Evolutionary conservation across 495 filamentous ascomycete genomes (phyloP).

Genomic region (Pyrenula massariospora): DNA sequence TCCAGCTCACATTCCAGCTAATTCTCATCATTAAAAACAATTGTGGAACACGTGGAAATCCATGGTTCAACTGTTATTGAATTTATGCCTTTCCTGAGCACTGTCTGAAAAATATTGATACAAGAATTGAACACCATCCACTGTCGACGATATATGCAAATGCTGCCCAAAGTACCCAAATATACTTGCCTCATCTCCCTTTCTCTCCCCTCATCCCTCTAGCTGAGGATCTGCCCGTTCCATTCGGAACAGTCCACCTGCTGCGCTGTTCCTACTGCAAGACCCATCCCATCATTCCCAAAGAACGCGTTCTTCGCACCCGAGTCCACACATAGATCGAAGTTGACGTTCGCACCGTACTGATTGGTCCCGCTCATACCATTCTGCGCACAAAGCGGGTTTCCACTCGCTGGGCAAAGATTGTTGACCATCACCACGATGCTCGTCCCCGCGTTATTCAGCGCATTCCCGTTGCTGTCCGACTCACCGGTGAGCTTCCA

Average conservation of each 20-base stretch:
- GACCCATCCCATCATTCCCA: background rate
- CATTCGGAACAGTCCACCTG: background rate
- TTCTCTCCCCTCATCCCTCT: too few relatives aligned
- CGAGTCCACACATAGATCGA: conserved; percentile 24
- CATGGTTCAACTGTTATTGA: too few relatives aligned
- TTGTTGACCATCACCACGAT: conserved; percentile 17
- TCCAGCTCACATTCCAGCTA: too few relatives aligned
- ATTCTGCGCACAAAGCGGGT: conserved; percentile 18
- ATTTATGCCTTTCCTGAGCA: too few relatives aligned
- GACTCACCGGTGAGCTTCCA: conserved; percentile 15
- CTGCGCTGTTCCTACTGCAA: background rate
- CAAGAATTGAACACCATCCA: too few relatives aligned
- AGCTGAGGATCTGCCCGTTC: background rate
- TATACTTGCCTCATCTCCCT: too few relatives aligned
- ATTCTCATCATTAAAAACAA: too few relatives aligned
- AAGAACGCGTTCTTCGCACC: conserved; percentile 21
- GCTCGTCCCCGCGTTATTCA: conserved; percentile 6
- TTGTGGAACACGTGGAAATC: too few relatives aligned
- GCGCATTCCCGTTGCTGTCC: conserved; percentile 13
- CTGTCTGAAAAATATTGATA: too few relatives aligned
- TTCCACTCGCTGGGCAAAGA: conserved; percentile 20
- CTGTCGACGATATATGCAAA: too few relatives aligned
- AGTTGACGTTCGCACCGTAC: conserved; percentile 23
- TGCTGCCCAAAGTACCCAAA: too few relatives aligned
- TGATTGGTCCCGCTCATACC: conserved; percentile 14